Conservation (phyloP, 495 filamentous ascomycete species). For the Aspergillus conjunctus region DNA sequence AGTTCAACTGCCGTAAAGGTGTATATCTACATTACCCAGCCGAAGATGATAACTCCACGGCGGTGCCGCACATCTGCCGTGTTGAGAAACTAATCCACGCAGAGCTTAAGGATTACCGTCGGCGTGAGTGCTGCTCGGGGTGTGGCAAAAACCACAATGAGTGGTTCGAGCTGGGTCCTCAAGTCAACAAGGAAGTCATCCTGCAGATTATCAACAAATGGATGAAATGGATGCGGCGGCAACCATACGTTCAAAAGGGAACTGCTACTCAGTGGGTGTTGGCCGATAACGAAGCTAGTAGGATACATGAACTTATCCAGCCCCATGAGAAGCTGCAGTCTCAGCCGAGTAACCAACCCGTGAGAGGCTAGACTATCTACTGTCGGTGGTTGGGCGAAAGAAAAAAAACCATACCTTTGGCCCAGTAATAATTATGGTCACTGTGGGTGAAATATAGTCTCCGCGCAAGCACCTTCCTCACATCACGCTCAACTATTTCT, state of each 20-base stretch:
- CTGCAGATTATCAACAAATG: constrained; percentile 2
- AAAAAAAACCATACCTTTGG: too few species aligned
- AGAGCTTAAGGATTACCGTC: constrained; percentile 10
- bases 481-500: too few species aligned
- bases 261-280: constrained; percentile 7
- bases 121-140: constrained; percentile 3
- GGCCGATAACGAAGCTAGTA: neutral
- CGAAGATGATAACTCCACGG: neutral
- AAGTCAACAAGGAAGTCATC: neutral
- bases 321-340: constrained; percentile 3
- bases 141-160: constrained; percentile 3
- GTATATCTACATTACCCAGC: constrained; percentile 6
- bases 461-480: too few species aligned
- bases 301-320: neutral
- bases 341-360: too few species aligned
- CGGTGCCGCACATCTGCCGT: constrained; percentile 9
- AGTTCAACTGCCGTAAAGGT: neutral
- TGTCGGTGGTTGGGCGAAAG: too few species aligned
- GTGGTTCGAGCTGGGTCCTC: constrained; percentile 6
- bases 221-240: constrained; percentile 7
- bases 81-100: constrained; percentile 14
- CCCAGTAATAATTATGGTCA: too few species aligned
- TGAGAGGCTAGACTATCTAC: too few species aligned
- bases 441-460: too few species aligned
- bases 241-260: neutral